These are phyloP conservation scores for Ophiosphaerella herpotricha DNA, from an alignment of 2,329 filamentous ascomycete genomes.

Conservation along the genomic window DNA sequence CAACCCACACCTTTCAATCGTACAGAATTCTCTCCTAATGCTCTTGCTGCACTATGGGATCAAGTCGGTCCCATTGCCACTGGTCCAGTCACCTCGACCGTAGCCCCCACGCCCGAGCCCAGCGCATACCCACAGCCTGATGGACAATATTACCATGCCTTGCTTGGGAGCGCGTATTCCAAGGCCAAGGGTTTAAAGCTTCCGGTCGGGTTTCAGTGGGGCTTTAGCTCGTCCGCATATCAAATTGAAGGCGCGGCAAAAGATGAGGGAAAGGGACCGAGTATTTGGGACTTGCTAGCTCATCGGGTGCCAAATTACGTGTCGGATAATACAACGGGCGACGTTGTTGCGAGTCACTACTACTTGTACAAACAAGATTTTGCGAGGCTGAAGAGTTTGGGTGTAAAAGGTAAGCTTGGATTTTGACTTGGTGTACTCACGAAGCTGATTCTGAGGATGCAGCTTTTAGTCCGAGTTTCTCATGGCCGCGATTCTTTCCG, in stretches of 20 bases:
- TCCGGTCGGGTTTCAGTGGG: slow-evolving; percentile 50
- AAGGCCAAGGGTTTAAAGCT: slow-evolving; percentile 46
- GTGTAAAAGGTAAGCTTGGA: slow-evolving; percentile 25
- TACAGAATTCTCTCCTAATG: slow-evolving; percentile 54
- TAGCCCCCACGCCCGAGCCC: slow-evolving; percentile 50
- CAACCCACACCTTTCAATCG: slow-evolving; percentile 51
- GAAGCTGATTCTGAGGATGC: not conserved
- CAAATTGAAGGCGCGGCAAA: slow-evolving; percentile 52
- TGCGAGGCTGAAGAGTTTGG: slow-evolving; percentile 43
- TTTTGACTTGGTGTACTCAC: not conserved
- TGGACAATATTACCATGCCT: slow-evolving; percentile 47
- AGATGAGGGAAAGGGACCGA: slow-evolving; percentile 50
- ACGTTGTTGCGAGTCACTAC: slow-evolving; percentile 49
- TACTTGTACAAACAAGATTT: slow-evolving; percentile 52
- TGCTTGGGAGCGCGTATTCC: slow-evolving; percentile 44
- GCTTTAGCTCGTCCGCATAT: slow-evolving; percentile 47
- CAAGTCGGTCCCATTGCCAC: slow-evolving; percentile 50
- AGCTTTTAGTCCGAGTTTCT: slow-evolving; percentile 44
- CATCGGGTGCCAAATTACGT: slow-evolving; percentile 49
- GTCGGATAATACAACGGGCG: slow-evolving; percentile 48
- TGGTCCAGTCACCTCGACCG: slow-evolving; percentile 50
- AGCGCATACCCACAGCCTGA: slow-evolving; percentile 46
- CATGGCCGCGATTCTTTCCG: slow-evolving; percentile 48
- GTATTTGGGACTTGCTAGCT: slow-evolving; percentile 52
- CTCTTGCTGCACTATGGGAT: slow-evolving; percentile 53